phyloP scores from a whole-genome alignment of 2,329 filamentous ascomycete species.

The Fusarium sp. region DNA sequence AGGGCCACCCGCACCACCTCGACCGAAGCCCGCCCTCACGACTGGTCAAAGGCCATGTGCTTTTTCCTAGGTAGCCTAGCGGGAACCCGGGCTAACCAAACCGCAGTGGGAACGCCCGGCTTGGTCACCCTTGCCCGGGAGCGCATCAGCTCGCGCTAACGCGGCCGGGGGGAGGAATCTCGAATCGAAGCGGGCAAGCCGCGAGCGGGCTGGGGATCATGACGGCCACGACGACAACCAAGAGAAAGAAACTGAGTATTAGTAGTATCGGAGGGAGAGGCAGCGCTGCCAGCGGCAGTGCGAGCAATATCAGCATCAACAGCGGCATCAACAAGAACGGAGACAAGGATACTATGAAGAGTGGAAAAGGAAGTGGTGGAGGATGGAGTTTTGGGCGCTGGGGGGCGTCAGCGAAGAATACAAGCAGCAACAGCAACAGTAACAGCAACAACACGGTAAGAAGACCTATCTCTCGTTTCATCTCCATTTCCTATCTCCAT shows the following conservation, averaged over 20 bases:
- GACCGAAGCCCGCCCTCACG: background rate
- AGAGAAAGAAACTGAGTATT: conserved; percentile 32
- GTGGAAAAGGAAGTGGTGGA: conserved; percentile 17
- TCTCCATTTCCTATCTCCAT: background rate
- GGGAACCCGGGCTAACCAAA: conserved; percentile 21
- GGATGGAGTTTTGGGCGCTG: conserved; percentile 35
- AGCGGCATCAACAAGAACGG: conserved; percentile 12
- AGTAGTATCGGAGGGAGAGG: background rate
- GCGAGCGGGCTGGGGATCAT: background rate
- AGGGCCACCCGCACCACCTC: conserved; percentile 12
- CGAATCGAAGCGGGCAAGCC: conserved; percentile 5
- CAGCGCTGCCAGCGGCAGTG: background rate
- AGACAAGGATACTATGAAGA: conserved; percentile 30
- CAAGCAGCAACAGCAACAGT: conserved; percentile 8
- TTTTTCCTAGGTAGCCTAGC: background rate
- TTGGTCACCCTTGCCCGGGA: conserved; percentile 1
- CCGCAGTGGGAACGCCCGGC: conserved; percentile 5
- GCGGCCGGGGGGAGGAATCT: conserved; percentile 1
- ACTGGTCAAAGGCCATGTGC: conserved; percentile 2
- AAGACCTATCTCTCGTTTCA: background rate
- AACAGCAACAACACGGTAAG: conserved; percentile 16
- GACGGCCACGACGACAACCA: conserved; percentile 19
- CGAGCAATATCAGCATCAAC: background rate
- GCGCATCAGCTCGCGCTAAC: conserved; percentile 10
- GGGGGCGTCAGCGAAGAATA: conserved; percentile 21